A percentile compares a stretch with the other conserved stretches of the same genome.
phyloP scores from a whole-genome alignment of 306 rosid species.

The Gleditsia sinensis region DNA sequence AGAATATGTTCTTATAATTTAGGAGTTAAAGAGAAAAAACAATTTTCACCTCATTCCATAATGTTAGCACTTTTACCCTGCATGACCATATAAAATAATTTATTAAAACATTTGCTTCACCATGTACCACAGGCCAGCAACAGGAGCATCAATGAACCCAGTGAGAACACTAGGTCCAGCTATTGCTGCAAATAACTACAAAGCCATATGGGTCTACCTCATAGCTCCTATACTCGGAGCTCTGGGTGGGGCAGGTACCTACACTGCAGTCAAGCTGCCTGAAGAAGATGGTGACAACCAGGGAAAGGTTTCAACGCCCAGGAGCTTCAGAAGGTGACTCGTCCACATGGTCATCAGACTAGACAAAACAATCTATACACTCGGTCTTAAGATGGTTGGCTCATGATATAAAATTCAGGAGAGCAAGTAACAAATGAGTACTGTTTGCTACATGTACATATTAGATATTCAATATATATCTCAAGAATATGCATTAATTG shows the following conservation, averaged over 20 bases:
- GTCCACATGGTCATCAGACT: background rate
- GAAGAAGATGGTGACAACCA: slow-evolving; percentile 47
- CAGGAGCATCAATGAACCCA: slow-evolving; percentile 95
- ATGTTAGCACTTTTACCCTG: no score
- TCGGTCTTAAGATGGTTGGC: background rate
- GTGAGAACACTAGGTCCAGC: slow-evolving; percentile 93
- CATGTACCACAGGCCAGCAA: slow-evolving; percentile 52
- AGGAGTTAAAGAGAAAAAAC: no score
- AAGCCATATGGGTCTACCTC: slow-evolving; percentile 87
- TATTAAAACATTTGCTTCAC: background rate
- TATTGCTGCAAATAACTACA: slow-evolving; percentile 72
- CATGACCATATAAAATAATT: background rate
- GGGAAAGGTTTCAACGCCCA: slow-evolving; percentile 43
- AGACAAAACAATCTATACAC: slow-evolving; percentile 4
- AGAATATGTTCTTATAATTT: background rate
- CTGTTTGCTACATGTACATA: background rate
- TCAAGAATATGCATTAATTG: background rate
- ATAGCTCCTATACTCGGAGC: slow-evolving; percentile 85
- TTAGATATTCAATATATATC: slow-evolving; percentile 19
- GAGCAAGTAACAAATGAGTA: background rate
- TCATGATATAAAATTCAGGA: slow-evolving; percentile 1
- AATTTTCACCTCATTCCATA: background rate
- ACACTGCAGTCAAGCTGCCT: slow-evolving; percentile 73
- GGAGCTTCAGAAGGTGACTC: slow-evolving; percentile 65
- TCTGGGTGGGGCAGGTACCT: slow-evolving; percentile 76